Percentiles rank a stretch among this genome's conserved stretches.
phyloP scores from a whole-genome alignment of 208 protist genomes.

The Entamoeba histolytica region DNA sequence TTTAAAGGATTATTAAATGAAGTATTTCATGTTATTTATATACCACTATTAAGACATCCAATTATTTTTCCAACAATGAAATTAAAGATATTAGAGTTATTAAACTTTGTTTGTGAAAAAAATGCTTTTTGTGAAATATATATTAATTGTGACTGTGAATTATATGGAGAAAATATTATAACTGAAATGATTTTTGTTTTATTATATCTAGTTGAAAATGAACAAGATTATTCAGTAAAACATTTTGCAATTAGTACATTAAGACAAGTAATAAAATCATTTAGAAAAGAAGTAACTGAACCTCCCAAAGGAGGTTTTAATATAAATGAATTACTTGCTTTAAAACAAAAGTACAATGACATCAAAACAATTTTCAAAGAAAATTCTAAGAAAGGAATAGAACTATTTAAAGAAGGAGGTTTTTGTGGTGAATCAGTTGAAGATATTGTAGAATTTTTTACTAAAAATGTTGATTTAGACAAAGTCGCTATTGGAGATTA shows the following conservation, averaged over 20 bases:
- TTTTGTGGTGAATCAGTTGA: background rate
- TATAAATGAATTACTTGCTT: background rate
- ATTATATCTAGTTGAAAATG: background rate
- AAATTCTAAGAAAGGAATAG: background rate
- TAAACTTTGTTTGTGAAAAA: background rate
- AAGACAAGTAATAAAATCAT: background rate
- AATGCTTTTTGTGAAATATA: background rate
- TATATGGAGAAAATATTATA: background rate
- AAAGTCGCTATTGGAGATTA: background rate
- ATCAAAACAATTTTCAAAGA: background rate
- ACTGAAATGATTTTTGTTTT: background rate
- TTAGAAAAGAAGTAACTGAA: background rate
- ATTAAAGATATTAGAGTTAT: background rate
- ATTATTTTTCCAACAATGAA: background rate
- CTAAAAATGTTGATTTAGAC: background rate
- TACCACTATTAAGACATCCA: background rate
- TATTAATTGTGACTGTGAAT: background rate
- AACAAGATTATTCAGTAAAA: background rate
- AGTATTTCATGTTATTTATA: background rate
- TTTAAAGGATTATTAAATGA: background rate
- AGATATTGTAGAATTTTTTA: background rate
- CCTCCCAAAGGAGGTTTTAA: background rate
- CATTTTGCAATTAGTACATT: background rate
- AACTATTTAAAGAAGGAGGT: background rate
- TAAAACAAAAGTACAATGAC: background rate